phyloP scores from a whole-genome alignment of 2,329 filamentous ascomycete genomes.

The Trichoderma semiorbis region DNA sequence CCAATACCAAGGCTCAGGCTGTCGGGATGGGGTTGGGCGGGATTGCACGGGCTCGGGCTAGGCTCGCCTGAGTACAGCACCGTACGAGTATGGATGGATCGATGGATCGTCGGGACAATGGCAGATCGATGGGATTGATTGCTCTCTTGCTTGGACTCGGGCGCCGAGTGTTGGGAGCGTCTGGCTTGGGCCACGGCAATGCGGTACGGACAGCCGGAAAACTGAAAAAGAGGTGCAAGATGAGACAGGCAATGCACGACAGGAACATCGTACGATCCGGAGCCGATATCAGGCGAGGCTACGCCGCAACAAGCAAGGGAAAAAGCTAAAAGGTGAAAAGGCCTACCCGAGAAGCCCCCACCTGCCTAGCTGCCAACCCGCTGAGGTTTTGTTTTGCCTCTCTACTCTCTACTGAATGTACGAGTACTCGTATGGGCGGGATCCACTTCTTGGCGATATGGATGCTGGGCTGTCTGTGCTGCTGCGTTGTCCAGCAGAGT shows the following conservation, averaged over 20 bases:
- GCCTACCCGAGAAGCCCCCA: not conserved
- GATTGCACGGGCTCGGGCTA: not conserved
- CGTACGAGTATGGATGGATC: not conserved
- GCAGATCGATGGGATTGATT: not conserved
- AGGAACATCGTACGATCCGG: conserved; percentile 33
- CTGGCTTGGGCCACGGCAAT: not conserved
- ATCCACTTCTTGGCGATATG: not conserved
- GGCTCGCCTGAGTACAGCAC: not conserved
- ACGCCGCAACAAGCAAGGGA: conserved; percentile 24
- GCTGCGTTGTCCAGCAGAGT: not conserved
- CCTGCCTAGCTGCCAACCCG: not conserved
- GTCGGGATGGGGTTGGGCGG: not conserved
- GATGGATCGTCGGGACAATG: conserved; percentile 1
- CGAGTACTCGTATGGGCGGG: not conserved
- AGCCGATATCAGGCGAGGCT: conserved; percentile 30
- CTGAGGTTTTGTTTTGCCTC: not conserved
- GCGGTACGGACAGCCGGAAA: conserved; percentile 13
- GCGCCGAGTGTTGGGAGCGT: not conserved
- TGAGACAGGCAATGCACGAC: conserved; percentile 13
- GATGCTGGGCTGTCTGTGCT: not conserved
- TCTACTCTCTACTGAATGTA: not conserved
- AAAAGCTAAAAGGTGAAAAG: conserved; percentile 10
- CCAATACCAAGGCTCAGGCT: not conserved
- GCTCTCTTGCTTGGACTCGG: not conserved
- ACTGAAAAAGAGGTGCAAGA: conserved; percentile 4